Base-by-base conservation (phyloP, 768 basidiomycete species). In the Strobilomyces dryophilus region DNA sequence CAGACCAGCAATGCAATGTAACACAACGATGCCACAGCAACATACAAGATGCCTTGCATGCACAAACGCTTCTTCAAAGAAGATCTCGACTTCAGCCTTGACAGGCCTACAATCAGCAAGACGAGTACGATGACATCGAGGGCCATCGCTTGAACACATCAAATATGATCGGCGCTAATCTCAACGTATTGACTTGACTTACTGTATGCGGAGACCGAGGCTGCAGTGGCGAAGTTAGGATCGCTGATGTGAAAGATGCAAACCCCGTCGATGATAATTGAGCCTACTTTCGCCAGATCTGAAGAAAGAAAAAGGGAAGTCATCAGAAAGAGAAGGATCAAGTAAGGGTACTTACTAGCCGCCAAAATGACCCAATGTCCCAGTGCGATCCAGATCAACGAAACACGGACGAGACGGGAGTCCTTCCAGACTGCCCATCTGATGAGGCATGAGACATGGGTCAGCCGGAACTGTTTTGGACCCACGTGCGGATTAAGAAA, bases 381-480 rank as follows among this genome's bases (percentile, higher is more conserved):
- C 3, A 66, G 20, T 5, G 49, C n/a, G 18, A 57, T 24, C 5
- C 64, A 3, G 15, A 24, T 8, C 1, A 68, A 48, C 10, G 66
- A 35, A 15, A 6, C 20, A 7, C 45, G 45, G 5, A 68, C 49
- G 3, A 18, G n/a, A 24, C 36, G 37, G 6, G 55, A 53, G 11
- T 52, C 51, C 37, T 49, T 64, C 66, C 66, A 67, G 9, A 67
- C 47, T 6, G 62, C 12, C 65, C 65, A 66, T 39, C 64, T 68
- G 47, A 7, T 9, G 0, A 31, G 9, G 20, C 8, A 29, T 36
- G 14, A 48, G 37, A 45, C 10, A 15, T 5, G 27, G 17, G 7
- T 34, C 11, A 32, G 4, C 4, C 5, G 12, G 9, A 29, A 29
- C 29, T 17, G 6, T 14, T 18, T 24, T 32, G 17, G 39, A 45